Conservation (phyloP, 495 filamentous ascomycete species). For the Penicillium argentinense region DNA sequence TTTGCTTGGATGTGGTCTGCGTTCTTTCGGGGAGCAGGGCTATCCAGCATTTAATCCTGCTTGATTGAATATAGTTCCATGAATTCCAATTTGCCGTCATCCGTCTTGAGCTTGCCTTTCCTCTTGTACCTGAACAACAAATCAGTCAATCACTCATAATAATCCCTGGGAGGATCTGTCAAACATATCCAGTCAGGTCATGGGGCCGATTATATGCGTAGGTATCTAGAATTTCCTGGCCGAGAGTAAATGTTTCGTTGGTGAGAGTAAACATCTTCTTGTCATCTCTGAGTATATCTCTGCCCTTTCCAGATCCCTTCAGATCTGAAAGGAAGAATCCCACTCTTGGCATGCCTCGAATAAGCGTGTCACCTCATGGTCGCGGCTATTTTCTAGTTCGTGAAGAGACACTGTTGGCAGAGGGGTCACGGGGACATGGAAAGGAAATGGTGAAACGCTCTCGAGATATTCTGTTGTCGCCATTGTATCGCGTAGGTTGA, state of each 20-base stretch:
- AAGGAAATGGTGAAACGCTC: not conserved
- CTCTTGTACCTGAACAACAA: slow-evolving; percentile 3
- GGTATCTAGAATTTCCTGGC: slow-evolving; percentile 8
- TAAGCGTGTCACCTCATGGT: not conserved
- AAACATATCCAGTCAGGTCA: slow-evolving; percentile 10
- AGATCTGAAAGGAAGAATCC: slow-evolving; percentile 30
- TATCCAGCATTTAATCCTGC: slow-evolving; percentile 9
- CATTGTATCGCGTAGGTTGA: too few species aligned
- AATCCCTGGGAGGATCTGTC: not conserved
- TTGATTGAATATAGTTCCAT: slow-evolving; percentile 7
- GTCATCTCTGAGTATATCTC: slow-evolving; percentile 13
- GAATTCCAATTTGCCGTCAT: slow-evolving; percentile 7
- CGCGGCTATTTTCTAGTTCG: not conserved
- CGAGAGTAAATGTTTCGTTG: slow-evolving; percentile 9
- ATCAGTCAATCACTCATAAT: not conserved
- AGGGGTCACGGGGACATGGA: not conserved
- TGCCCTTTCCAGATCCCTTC: slow-evolving; percentile 10
- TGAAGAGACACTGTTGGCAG: not conserved
- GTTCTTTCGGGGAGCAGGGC: not conserved
- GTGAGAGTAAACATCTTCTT: slow-evolving; percentile 20
- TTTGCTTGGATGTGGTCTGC: slow-evolving; percentile 1
- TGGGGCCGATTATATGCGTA: slow-evolving; percentile 11
- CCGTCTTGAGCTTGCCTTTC: slow-evolving; percentile 3
- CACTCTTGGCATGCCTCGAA: slow-evolving; percentile 15
- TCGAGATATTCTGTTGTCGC: not conserved